phyloP scores from a whole-genome alignment of 805 yeast species.

The Saccharomyces cerevisiae region DNA sequence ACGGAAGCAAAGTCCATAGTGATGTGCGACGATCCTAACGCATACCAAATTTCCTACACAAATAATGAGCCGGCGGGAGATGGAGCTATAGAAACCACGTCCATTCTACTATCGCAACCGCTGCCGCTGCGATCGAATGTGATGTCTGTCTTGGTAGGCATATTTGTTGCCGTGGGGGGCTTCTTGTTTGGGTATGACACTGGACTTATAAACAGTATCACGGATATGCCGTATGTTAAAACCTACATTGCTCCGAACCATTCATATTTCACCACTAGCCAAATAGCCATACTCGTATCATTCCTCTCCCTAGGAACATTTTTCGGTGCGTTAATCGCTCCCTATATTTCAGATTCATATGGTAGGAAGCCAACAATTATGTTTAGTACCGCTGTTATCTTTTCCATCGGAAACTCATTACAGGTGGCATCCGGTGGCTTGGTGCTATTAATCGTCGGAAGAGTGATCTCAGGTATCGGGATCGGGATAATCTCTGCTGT shows the following conservation, averaged over 20 bases:
- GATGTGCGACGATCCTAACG: neutral
- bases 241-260: slow-evolving; percentile 34
- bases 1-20: neutral
- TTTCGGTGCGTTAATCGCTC: slow-evolving; percentile 55
- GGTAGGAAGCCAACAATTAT: slow-evolving; percentile 55
- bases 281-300: slow-evolving; percentile 59
- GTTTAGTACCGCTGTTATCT: slow-evolving; percentile 36
- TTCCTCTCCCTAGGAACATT: slow-evolving; percentile 66
- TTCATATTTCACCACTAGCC: slow-evolving; percentile 36
- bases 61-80: neutral
- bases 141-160: slow-evolving; percentile 50
- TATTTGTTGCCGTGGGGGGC: slow-evolving; percentile 63
- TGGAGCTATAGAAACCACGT: slow-evolving; percentile 10
- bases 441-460: slow-evolving; percentile 52
- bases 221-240: slow-evolving; percentile 55
- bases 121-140: slow-evolving; percentile 41
- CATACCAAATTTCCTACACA: neutral
- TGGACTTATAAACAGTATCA: slow-evolving; percentile 56
- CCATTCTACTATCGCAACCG: slow-evolving; percentile 21
- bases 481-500: slow-evolving; percentile 68
- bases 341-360: slow-evolving; percentile 45
- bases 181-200: slow-evolving; percentile 62
- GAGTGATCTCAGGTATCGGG: slow-evolving; percentile 63
- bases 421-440: slow-evolving; percentile 41
- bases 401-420: slow-evolving; percentile 46